Conservation (phyloP, 148 eudicot genomes). For the Silene latifolia region DNA sequence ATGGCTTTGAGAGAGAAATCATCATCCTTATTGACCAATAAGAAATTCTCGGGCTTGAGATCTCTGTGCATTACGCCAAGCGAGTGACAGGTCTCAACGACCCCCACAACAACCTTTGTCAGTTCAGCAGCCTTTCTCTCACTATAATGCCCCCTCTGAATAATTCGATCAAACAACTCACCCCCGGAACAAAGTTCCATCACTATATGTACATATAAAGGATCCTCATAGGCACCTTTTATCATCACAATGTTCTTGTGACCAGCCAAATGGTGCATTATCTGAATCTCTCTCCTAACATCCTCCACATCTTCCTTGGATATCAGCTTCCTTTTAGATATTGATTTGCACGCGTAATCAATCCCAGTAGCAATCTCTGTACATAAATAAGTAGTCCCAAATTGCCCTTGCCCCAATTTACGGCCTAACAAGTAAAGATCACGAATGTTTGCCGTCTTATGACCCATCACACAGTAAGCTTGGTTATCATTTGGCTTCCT, state of each 20-base stretch:
- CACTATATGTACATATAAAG: constrained; percentile 84
- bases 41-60: constrained; percentile 91
- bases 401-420: constrained; percentile 94
- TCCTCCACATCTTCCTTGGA: constrained; percentile 93
- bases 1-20: constrained; percentile 96
- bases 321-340: constrained; percentile 90
- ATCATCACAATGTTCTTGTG: constrained; percentile 80
- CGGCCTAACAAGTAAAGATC: constrained; percentile 81
- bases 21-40: constrained; percentile 79
- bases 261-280: constrained; percentile 97
- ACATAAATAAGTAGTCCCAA: constrained; percentile 81
- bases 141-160: constrained; percentile 84
- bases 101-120: constrained; percentile 86
- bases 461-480: constrained; percentile 73
- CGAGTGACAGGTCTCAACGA: constrained; percentile 95
- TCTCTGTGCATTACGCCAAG: constrained; percentile 96
- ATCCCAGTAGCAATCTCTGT: constrained; percentile 65
- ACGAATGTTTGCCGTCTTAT: constrained; percentile 76
- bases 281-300: constrained; percentile 98
- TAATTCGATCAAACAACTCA: constrained; percentile 88
- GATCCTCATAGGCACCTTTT: constrained; percentile 90
- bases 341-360: constrained; percentile 90
- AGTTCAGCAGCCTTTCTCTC: constrained; percentile 93
- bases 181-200: constrained; percentile 94
- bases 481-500: constrained; percentile 50